Base-by-base conservation (phyloP, 805 yeast genomes). In the Nematodospora valgi region DNA sequence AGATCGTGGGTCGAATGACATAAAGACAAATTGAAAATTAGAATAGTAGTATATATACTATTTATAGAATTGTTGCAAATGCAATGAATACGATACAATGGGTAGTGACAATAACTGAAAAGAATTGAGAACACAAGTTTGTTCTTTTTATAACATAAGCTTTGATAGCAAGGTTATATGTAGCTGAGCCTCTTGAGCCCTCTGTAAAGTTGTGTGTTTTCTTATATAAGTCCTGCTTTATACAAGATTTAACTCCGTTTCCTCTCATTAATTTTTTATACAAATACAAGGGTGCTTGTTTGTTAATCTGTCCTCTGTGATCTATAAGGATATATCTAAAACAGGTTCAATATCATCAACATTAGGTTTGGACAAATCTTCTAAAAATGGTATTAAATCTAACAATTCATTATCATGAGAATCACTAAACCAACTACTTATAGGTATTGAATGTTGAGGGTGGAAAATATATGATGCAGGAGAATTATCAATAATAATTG, bases 401-500 rank as follows among this genome's bases (percentile, higher is more conserved):
- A 86, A 61, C 50, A 93, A 71, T 69, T 93, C 99, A 57, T 89
- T 89, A 59, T 93, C 99, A 59, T 93, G 98, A 19, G 93, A 80
- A 62, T 93, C 99, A 47, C 96, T 86, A 70, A 93, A 93, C 99
- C 99, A 93, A 58, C 93, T 82, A 46, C 96, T 86, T 19, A 93
- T 86, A 16, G 99, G 99, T 19, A 93, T 83, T 6, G 98, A 95
- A 64, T 93, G 96, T 59, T 87, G 95, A 14, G 98, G 99, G 56
- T 93, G 98, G 70, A 93, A 86, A 38, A 91, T 81, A 61, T 93
- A 93, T n/a, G 96, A 86, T 3, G 98, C 96, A 1, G 99, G 98
- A 2, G 98, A 89, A 61, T 93, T 93, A 66, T 93, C 99, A 45
- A 93, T 79, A 46, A 93, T 93, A 38, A 93, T 88, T 28, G 84